Evolutionary conservation across 2,329 filamentous ascomycete species (phyloP), one percentile per base, ranked within the genome.

Genomic region (Hypocreales sp.): DNA sequence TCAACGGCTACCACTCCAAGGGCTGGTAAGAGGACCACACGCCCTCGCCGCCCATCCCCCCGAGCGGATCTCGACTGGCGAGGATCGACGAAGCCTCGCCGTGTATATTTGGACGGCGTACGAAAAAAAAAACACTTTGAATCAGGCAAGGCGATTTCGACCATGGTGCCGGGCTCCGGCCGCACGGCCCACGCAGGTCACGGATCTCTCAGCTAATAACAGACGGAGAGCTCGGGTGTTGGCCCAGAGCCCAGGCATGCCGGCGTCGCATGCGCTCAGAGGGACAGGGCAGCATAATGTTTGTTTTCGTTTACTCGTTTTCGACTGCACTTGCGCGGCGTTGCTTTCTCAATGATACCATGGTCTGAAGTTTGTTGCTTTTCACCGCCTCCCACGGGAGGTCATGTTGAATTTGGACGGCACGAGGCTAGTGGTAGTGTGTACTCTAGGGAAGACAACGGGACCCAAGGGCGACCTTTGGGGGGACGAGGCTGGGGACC

Each of bases 1-100:
- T 63, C 32, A 52, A 56, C 30, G 53, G 53, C 32, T 58, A 58
- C 37, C 53, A 57, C 41, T 55, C 53, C 32, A 57, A 57, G 43
- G 54, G 54, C 21, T 57, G 54, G 54, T 57, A 40, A 45, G 38
- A 26, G 15, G 6, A 15, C n/a, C 15, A 24, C 7, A 24, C 9
- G 22, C 35, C 33, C 33, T 29, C 37, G 21, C 41, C 39, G 38
- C 35, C 31, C 33, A 17, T 5, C 17, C 21, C 8, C 8, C 8
- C 4, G n/a, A 5, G 15, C 13, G n/a, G 30, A 36, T 35, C 22
- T 33, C 22, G 33, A 31, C 29, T 34, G 36, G 38, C 33, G 31
- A 22, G 19, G 28, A 25, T 22, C 15, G 17, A 14, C 26, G 23
- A 23, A n/a, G n/a, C 25, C 26, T 28, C 33, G 31, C 35, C 37